Evolutionary conservation across 2,329 filamentous ascomycete species (phyloP).

Genomic region (Samsoniella hepiali): DNA sequence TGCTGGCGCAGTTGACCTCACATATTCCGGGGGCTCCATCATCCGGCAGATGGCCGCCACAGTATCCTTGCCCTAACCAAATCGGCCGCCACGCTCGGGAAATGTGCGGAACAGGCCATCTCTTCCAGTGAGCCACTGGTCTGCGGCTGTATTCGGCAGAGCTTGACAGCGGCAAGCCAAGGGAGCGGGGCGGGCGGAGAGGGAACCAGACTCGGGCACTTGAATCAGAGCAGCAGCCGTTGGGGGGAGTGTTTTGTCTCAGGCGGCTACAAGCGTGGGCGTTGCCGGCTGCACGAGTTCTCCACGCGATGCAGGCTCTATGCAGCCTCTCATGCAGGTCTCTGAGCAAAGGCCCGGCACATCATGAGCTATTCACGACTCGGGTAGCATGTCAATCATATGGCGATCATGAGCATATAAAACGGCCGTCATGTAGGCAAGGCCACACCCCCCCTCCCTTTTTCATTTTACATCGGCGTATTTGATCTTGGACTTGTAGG

Average conservation of each 20-base stretch:
- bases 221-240: neutral
- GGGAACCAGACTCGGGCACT: neutral
- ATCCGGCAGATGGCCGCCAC: neutral
- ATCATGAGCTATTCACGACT: neutral
- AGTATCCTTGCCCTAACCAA: neutral
- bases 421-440: neutral
- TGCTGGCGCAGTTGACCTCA: no score
- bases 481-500: neutral
- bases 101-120: slow-evolving; percentile 12
- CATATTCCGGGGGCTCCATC: neutral
- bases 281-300: neutral
- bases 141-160: no score
- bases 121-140: neutral
- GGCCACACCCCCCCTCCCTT: no score
- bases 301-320: neutral
- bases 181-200: neutral
- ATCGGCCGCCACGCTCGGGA: neutral
- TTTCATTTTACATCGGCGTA: neutral
- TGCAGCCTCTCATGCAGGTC: neutral
- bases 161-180: neutral
- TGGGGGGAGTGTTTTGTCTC: slow-evolving; percentile 1
- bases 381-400: slow-evolving; percentile 5
- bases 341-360: neutral
- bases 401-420: slow-evolving; percentile 6
- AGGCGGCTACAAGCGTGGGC: neutral